phyloP scores from a whole-genome alignment of 768 basidiomycete species.

The Dioszegia hungarica region DNA sequence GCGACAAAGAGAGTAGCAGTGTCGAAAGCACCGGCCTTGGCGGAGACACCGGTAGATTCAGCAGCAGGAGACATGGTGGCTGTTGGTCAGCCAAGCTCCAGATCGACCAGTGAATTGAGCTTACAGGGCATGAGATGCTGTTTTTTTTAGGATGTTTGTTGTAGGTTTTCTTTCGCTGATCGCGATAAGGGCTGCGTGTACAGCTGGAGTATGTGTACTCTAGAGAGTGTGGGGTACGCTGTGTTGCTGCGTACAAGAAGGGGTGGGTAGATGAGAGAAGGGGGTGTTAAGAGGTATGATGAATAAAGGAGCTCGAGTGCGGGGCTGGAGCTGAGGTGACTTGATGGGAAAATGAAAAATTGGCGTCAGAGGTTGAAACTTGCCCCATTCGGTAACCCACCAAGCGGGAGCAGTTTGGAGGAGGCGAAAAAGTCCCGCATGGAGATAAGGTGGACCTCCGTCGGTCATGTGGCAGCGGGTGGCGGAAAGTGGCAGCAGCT shows the following conservation, averaged over 20 bases:
- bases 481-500: too few relatives aligned
- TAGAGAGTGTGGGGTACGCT: too few relatives aligned
- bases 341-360: too few relatives aligned
- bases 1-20: conserved; percentile 70
- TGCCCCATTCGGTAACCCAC: too few relatives aligned
- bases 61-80: conserved; percentile 57
- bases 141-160: neutral
- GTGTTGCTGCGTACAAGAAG: neutral
- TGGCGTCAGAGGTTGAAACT: too few relatives aligned
- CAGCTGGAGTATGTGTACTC: too few relatives aligned
- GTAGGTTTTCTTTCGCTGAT: neutral
- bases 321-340: too few relatives aligned
- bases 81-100: neutral
- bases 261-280: neutral
- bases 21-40: conserved; percentile 59
- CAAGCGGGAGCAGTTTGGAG: too few relatives aligned
- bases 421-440: too few relatives aligned
- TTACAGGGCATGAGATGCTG: conserved; percentile 1
- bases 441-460: too few relatives aligned
- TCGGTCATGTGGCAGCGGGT: too few relatives aligned
- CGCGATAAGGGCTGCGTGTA: neutral
- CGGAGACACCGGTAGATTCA: conserved; percentile 59
- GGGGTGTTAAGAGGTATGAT: neutral
- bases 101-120: neutral
- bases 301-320: neutral